Conservation (phyloP, 176 grass and related monocot species). For the Carex kokanica region DNA sequence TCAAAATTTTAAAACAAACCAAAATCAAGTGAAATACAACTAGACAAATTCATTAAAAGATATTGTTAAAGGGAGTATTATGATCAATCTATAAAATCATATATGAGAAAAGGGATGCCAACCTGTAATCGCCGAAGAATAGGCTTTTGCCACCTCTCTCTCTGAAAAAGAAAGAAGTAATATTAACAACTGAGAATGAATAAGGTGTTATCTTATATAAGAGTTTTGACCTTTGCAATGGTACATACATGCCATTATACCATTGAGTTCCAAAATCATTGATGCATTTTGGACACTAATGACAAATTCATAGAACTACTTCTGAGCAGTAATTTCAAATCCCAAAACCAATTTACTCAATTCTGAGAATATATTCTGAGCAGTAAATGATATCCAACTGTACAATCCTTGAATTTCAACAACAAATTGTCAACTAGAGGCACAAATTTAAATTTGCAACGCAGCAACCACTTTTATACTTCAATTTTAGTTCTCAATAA, state of each 20-base stretch:
- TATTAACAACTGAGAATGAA: constrained; percentile 19
- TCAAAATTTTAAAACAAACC: constrained; percentile 31
- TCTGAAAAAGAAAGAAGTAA: constrained; percentile 44
- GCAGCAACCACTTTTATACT: neutral
- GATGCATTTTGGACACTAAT: neutral
- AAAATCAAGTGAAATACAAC: constrained; percentile 22
- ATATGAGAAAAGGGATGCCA: constrained; percentile 28
- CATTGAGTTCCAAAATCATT: neutral
- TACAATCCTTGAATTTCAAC: neutral
- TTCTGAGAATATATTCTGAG: neutral
- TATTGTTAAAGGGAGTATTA: neutral
- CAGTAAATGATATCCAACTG: neutral
- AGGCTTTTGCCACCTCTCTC: constrained; percentile 95
- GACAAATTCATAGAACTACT: neutral
- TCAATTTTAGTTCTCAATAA: neutral
- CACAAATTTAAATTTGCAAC: neutral
- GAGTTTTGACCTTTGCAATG: neutral
- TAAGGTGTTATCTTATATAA: constrained; percentile 1
- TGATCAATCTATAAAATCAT: constrained; percentile 2
- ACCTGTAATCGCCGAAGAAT: constrained; percentile 95
- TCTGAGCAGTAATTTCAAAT: neutral
- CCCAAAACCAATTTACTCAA: neutral
- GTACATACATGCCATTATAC: neutral
- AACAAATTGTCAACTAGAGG: neutral
- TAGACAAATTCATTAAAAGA: constrained; percentile 18